These are phyloP conservation scores for Fusarium circinatum DNA, from an alignment of 2,329 filamentous ascomycete species.

Conservation along the genomic window DNA sequence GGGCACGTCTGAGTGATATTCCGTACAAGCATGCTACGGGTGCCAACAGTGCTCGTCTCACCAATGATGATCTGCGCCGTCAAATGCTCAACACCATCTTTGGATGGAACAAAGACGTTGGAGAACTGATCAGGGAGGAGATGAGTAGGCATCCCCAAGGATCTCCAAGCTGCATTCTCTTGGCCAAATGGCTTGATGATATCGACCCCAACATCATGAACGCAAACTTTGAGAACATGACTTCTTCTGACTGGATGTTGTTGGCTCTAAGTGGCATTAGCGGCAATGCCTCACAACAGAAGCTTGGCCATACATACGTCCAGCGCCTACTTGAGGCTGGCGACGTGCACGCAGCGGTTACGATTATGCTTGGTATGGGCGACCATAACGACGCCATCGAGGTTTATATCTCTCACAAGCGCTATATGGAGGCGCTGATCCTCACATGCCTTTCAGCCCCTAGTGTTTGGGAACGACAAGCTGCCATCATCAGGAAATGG, in stretches of 20 bases:
- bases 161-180: constrained; percentile 80
- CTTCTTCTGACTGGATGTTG: constrained; percentile 96
- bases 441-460: constrained; percentile 86
- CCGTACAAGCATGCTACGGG: constrained; percentile 77
- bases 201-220: constrained; percentile 83
- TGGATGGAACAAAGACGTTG: constrained; percentile 88
- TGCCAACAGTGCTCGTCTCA: constrained; percentile 67
- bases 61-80: constrained; percentile 81
- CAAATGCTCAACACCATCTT: constrained; percentile 97
- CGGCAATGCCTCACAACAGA: constrained; percentile 78
- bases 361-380: constrained; percentile 90
- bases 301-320: constrained; percentile 89
- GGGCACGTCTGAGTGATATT: constrained; percentile 82
- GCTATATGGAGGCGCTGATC: constrained; percentile 92
- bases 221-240: constrained; percentile 85
- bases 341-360: constrained; percentile 90
- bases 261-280: constrained; percentile 91
- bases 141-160: constrained; percentile 77
- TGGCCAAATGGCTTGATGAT: constrained; percentile 93
- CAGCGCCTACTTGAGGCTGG: constrained; percentile 89
- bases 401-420: constrained; percentile 90
- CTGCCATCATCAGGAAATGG: constrained; percentile 91
- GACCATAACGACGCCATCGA: constrained; percentile 96
- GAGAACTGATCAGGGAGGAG: constrained; percentile 85
- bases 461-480: constrained; percentile 89